A percentile compares a stretch with the other conserved stretches of the same genome.
These are phyloP conservation scores for Venturia asperata DNA, from an alignment of 2,329 filamentous ascomycete species.

Conservation along the genomic window DNA sequence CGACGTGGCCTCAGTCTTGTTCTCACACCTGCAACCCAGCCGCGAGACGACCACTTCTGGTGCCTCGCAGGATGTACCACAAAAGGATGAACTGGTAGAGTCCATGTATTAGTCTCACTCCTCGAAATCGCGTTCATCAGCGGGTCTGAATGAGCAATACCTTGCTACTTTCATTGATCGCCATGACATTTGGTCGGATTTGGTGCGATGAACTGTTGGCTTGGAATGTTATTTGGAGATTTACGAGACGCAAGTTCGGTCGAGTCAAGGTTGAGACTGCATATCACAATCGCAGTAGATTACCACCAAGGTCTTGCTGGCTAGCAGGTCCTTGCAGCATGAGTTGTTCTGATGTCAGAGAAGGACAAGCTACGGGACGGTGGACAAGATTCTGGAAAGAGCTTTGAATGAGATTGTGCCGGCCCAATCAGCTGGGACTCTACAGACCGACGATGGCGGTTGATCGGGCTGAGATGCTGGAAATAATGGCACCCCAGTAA, in stretches of 20 bases:
- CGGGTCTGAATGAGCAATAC: background rate
- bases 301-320: background rate
- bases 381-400: background rate
- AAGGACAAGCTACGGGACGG: background rate
- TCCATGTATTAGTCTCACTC: background rate
- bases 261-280: background rate
- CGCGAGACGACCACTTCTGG: background rate
- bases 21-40: background rate
- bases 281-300: background rate
- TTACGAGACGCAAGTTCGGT: background rate
- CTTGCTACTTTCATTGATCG: background rate
- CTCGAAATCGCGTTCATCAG: background rate
- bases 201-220: background rate
- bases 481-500: background rate
- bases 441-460: background rate
- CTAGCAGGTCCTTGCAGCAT: background rate
- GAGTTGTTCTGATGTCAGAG: slow-evolving; percentile 6
- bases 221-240: background rate
- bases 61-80: background rate
- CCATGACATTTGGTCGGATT: background rate
- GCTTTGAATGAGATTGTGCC: background rate
- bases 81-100: too few relatives aligned
- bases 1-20: background rate
- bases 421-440: background rate
- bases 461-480: background rate